Evolutionary conservation across 768 basidiomycete genomes (phyloP), one percentile per base, ranked within the genome.

Genomic region (Pilatotrama ljubarskyi): DNA sequence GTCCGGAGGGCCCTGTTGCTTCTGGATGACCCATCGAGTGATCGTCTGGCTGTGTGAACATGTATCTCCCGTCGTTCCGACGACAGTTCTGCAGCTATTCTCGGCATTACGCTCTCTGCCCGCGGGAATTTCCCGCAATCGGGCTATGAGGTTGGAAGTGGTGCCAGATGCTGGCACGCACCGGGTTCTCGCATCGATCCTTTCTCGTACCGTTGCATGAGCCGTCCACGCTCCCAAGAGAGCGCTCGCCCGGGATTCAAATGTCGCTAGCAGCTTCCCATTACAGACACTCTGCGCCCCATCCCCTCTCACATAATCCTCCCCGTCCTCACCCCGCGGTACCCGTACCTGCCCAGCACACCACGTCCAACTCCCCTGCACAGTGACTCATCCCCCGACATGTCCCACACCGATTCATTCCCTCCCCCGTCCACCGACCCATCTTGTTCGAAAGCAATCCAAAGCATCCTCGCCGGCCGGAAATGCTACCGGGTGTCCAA

Each of bases 401-500:
- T 58, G 56, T 38, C 55, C 46, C 35, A 47, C 58, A 24, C 13
- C 47, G 38, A 41, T 53, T 14, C 22, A 35, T 25, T 40, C 29
- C 42, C 14, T n/a, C 54, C 25, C 17, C 42, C 46, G 36, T 32
- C 41, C 38, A 40, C 54, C 22, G 43, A 40, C 32, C 73, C 58
- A 62, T 73, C 49, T 13, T 25, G 46, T 26, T 32, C 85, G 86
- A 58, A 48, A 20, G 85, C 87, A 62, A 82, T 88, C 71, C 78
- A 84, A 68, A 82, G 83, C 48, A 84, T 90, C 61, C 81, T 88
- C 63, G 83, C 80, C 61, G 82, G 82, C 42, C 82, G 89, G 64
- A 90, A 89, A 73, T 86, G 82, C 68, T 91, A 87, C 87, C 88
- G 90, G 70, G 88, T 86, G 0, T 73, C 86, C 25, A 82, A 83